Percentiles rank a stretch among this genome's conserved stretches.
Evolutionary conservation across 495 filamentous ascomycete genomes (phyloP).

Genomic region (Penicillium ochrochloron): DNA sequence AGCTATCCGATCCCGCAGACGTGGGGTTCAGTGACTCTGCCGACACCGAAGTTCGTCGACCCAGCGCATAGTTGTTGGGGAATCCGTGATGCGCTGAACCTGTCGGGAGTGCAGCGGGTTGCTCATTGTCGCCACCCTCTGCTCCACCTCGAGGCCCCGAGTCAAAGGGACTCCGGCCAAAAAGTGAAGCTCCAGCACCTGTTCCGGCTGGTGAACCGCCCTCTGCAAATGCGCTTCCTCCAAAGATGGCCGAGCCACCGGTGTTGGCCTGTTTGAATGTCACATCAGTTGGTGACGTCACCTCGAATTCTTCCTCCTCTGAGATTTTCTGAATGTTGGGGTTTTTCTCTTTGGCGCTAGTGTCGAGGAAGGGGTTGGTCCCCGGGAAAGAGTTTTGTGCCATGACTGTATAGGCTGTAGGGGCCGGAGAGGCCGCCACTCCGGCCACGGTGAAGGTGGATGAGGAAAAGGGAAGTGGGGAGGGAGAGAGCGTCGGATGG

Average conservation of each 20-base stretch:
- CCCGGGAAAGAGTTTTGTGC: constrained; percentile 59
- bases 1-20: constrained; percentile 80
- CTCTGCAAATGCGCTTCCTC: constrained; percentile 36
- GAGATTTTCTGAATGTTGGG: constrained; percentile 54
- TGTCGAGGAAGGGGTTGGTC: constrained; percentile 59
- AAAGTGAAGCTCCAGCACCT: constrained; percentile 31
- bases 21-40: constrained; percentile 94
- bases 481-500: neutral
- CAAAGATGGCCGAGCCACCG: constrained; percentile 35
- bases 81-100: constrained; percentile 65
- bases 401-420: constrained; percentile 44
- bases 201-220: constrained; percentile 22
- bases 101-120: constrained; percentile 39
- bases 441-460: constrained; percentile 37
- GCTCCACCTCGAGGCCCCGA: constrained; percentile 26
- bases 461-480: constrained; percentile 22
- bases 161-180: constrained; percentile 46
- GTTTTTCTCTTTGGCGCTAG: constrained; percentile 38
- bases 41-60: constrained; percentile 92
- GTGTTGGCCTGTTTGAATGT: constrained; percentile 52
- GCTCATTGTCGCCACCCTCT: constrained; percentile 30
- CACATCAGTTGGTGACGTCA: constrained; percentile 65
- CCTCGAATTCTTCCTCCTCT: constrained; percentile 66
- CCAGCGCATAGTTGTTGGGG: constrained; percentile 91
- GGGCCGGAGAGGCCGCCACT: constrained; percentile 39